Base-by-base conservation (phyloP, 768 basidiomycete species). In the Termitomyces sp. region DNA sequence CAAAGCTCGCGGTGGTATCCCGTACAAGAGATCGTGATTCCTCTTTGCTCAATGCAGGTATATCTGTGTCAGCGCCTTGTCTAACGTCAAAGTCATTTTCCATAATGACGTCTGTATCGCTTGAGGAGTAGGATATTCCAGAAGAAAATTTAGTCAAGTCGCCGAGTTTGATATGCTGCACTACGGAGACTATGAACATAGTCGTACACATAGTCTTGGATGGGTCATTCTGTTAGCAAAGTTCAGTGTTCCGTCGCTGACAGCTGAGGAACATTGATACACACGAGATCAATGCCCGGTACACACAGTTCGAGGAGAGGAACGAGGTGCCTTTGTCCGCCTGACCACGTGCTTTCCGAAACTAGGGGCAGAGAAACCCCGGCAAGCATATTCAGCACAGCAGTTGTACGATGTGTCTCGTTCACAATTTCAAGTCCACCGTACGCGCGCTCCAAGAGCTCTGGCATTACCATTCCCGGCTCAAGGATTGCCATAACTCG, bases 351-450 rank as follows among this genome's bases (percentile, higher is more conserved):
- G 28, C 78, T 84, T 69, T 95, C 91, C 3, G 86, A 87, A 3
- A 91, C 84, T 18, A 98, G 74, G 11, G 93, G 88, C 4, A 88
- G 81, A 18, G 92, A 79, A 32, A 95, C 85, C 2, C 86, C 88
- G 20, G 90, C 84, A 33, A 98, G 81, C 71, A 91, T 90, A 55
- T 89, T 92, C 49, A 98, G 79, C 11, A 94, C 92, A 1, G 96
- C 92, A 2, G 94, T 94, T 4, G 96, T 97, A 44, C 96, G 80
- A 71, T 97, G 94, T 0, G 96, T 98, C 79, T 98, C 96, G 65
- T 96, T 95, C 18, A 98, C 84, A 12, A 89, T 88, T 70, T 97
- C 94, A n/a, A 98, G 78, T 0, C 94, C 94, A 40, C 90, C 83
- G 64, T 96, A 94, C 1, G 94, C 93, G 35, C 95, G 85, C 68